These are phyloP conservation scores for Clarireedia monteithiana DNA, from an alignment of 2,329 filamentous ascomycete genomes.

Conservation along the genomic window DNA sequence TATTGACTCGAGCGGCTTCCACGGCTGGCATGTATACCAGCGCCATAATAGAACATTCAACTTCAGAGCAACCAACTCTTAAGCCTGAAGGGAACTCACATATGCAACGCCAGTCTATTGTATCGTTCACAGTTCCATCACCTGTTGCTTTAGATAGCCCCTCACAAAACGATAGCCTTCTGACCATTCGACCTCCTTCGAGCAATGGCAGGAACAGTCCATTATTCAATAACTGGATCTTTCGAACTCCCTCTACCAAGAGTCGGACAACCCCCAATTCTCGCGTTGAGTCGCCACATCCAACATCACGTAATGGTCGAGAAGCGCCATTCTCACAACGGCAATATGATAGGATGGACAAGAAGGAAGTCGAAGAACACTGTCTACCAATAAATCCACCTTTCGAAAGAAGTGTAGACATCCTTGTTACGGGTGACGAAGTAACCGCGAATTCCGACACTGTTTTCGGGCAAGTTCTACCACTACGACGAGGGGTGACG, in stretches of 20 bases:
- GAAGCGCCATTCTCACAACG: background rate
- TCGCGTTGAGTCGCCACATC: background rate
- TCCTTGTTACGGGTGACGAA: constrained; percentile 10
- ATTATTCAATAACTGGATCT: background rate
- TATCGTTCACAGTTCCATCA: background rate
- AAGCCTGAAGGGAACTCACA: background rate
- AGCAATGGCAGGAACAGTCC: background rate
- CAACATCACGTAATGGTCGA: background rate
- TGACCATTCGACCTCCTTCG: background rate
- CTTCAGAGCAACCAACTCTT: background rate
- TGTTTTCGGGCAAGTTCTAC: background rate
- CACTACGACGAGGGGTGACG: background rate
- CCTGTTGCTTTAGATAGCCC: background rate
- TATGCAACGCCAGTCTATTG: background rate
- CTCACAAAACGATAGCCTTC: background rate
- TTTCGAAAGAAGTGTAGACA: constrained; percentile 12
- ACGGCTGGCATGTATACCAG: background rate
- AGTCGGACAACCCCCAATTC: background rate
- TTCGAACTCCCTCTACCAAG: background rate
- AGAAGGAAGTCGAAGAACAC: background rate
- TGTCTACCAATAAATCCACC: background rate
- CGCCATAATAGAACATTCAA: background rate
- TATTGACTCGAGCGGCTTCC: background rate
- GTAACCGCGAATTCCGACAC: background rate
- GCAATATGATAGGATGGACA: background rate